Base-by-base conservation (phyloP, 140 eudicot species). In the Cichorium intybus region DNA sequence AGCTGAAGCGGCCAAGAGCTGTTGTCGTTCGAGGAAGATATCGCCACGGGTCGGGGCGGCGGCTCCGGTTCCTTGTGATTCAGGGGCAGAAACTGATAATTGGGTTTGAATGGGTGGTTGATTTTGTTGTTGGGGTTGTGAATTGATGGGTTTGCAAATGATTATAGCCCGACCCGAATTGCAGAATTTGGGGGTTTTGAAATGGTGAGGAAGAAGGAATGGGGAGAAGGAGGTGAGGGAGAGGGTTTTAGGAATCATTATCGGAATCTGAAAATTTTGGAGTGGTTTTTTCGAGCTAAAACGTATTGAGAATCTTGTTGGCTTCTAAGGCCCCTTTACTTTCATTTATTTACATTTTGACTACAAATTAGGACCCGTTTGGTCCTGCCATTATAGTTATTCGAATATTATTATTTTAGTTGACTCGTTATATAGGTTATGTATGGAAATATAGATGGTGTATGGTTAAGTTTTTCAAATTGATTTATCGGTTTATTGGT, bases 21-120 rank as follows among this genome's bases (percentile, higher is more conserved):
- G 76, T n/a, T 88, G 95, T 43, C 75, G 77, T 58, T 87, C 82
- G 4, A 91, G 84, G 49, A 84, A 91, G 35, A 84, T 62, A 26
- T 91, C 91, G 0, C 97, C 96, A 22, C 96, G 79, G 72, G 95
- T 85, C 43, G 96, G 97, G 56, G 95, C 87, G 55, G 98, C 84
- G 5, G 95, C 70, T 22, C 97, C 97, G 33, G 79, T 43, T 21
- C 92, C 95, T 14, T 65, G 85, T 37, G 82, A 80, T 51, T 82
- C 87, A n/a, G 87, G 56, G 43, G 37, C 21, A 23, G 81, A 28
- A 6, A 53, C 62, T 4, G 85, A 52, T 41, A 66, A 62, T 50
- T 57, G 68, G 43, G 65, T 10, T 11, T 70, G 59, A 43, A 6
- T n/a, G 6, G 28, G 45, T 43, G 69, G 70, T 58, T 48, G 76